Percentiles rank a stretch among this genome's conserved stretches.
Conservation (phyloP, 129 eudicot species). For the Tanacetum coccineum region DNA sequence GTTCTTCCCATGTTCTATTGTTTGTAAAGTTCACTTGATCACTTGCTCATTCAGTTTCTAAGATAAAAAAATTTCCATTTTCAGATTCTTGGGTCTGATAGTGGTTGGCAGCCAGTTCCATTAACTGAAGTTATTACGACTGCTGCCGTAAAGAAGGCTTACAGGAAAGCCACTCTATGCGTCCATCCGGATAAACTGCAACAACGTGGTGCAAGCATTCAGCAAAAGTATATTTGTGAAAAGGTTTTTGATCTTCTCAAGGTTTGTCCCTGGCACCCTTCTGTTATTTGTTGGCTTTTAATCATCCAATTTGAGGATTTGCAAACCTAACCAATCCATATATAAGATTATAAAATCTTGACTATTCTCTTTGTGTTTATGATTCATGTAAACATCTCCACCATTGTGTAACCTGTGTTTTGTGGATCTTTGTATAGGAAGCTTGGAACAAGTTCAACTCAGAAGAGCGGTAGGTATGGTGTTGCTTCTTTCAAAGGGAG, state of each 20-base stretch:
- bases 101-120: conserved; percentile 98
- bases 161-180: conserved; percentile 94
- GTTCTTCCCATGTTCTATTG: background rate
- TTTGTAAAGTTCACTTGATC: background rate
- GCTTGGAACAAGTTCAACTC: conserved; percentile 97
- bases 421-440: conserved; percentile 43
- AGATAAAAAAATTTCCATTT: background rate
- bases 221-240: conserved; percentile 90
- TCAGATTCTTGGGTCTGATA: conserved; percentile 93
- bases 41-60: background rate
- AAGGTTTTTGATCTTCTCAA: conserved; percentile 96
- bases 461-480: conserved; percentile 60
- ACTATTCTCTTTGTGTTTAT: background rate
- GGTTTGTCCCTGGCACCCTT: conserved; percentile 41
- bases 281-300: background rate
- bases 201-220: conserved; percentile 94
- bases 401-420: background rate
- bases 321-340: background rate
- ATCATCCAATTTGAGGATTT: conserved; percentile 1
- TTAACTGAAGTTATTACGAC: conserved; percentile 89
- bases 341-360: background rate
- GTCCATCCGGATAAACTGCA: conserved; percentile 98
- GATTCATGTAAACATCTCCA: background rate
- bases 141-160: conserved; percentile 86
- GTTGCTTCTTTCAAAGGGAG: background rate